Evolutionary conservation across 192 early-diverging fungal genomes (phyloP), one percentile per base, ranked within the genome.

Genomic region (Paraglomus brasilianum): DNA sequence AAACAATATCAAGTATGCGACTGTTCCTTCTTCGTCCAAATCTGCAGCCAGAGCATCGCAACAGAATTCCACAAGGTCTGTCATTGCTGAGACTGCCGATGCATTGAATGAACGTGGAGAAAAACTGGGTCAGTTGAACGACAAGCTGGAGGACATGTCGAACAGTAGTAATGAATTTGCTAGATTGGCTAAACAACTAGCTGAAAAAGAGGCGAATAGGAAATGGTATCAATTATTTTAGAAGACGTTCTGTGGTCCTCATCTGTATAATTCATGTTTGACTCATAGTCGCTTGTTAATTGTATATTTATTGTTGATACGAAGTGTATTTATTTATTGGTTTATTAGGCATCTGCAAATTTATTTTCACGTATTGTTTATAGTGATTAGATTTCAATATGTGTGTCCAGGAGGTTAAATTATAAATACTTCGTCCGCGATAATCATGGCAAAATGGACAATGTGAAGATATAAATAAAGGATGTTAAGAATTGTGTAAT

Each of bases 101-200:
- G 63, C 49, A 11, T 69, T 92, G 48, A 86, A 87, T 71, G 90
- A 92, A 64, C 83, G 90, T 48, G 87, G 89, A 13, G 84, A 92
- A 66, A 71, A 75, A 41, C 71, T 92, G 30, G 65, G 74, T 2
- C 61, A 86, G 41, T 62, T 92, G 38, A 80, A 85, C 44, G 51
- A 81, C 15, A 88, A 86, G 70, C 83, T 87, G 57, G 69, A 72
- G 10, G 86, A 87, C 45, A 77, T 89, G 71, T 77, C 43, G 48
- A 75, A 82, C 39, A 75, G 84, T 3, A 77, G 81, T 8, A 72
- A 73, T 48, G 75, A 73, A 51, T 92, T 92, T 72, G 72, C 86
- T 53, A 77, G 75, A 21, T 80, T 82, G 7, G 80, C 87, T 4
- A 73, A 72, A 22, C 83, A 88, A 58, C 76, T 87, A 66, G 89